Conservation (phyloP, 2,329 filamentous ascomycete species). For the Ophiostoma sp. region DNA sequence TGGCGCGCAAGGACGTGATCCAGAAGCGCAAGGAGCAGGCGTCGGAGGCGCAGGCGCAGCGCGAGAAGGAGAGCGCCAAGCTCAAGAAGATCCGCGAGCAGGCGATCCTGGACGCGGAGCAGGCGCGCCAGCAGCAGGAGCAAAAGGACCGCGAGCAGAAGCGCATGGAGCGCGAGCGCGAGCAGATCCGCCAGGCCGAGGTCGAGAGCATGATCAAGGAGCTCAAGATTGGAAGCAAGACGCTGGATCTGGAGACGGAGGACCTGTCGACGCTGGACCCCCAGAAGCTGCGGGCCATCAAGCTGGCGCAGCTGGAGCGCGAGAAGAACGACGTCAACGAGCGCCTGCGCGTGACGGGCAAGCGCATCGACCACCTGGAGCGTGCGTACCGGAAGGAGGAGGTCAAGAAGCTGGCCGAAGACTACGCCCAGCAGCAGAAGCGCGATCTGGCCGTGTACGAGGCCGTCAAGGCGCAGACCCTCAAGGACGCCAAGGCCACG, state of each 20-base stretch:
- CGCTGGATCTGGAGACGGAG: constrained; percentile 66
- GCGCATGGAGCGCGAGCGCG: constrained; percentile 78
- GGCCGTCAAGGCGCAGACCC: constrained; percentile 66
- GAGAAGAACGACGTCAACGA: constrained; percentile 97
- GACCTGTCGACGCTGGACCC: constrained; percentile 83
- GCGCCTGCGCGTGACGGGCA: constrained; percentile 83
- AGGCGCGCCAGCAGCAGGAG: constrained; percentile 83
- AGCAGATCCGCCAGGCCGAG: constrained; percentile 86
- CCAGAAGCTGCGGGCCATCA: constrained; percentile 86
- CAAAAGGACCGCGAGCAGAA: constrained; percentile 85
- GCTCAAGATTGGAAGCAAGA: constrained; percentile 81
- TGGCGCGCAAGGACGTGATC: constrained; percentile 84
- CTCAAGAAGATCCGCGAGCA: constrained; percentile 82
- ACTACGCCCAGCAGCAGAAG: constrained; percentile 79
- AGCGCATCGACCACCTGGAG: constrained; percentile 95
- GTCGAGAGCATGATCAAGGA: constrained; percentile 89
- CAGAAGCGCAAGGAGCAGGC: constrained; percentile 96
- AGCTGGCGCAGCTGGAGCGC: constrained; percentile 90
- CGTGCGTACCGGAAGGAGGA: constrained; percentile 96
- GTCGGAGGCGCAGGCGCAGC: constrained; percentile 79
- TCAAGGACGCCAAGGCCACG: constrained; percentile 76
- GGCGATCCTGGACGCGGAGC: constrained; percentile 83
- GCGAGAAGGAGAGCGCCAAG: constrained; percentile 87
- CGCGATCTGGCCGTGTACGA: constrained; percentile 77
- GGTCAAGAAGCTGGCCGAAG: constrained; percentile 78